Base-by-base conservation (phyloP, 1,284 basidiomycete species). In the Microbotryum scabiosae region DNA sequence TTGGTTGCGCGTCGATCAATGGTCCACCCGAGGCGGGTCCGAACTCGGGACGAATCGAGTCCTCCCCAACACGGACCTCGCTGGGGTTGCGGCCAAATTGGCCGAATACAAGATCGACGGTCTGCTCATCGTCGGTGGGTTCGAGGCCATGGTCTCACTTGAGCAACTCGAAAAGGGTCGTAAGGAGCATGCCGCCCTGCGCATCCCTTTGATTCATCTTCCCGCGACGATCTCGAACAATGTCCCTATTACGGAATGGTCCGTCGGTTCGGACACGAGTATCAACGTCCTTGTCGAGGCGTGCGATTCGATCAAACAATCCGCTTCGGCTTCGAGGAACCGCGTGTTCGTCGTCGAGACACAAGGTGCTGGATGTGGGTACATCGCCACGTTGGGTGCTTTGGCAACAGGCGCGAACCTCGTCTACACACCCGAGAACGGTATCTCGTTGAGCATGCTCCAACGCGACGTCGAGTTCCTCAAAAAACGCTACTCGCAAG, bases 231-330 rank as follows among this genome's bases (percentile, higher is more conserved):
- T 99, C 72, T 92, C 88, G 66, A 98, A 98, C 79, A 99, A 99
- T 70, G 92, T 99, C 7, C 94, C 96, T 1, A 76, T 97, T 78
- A 97, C 92, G 61, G 93, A 98, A 75, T 92, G 90, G 76, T 93
- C 90, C 74, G 78, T 98, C 57, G 94, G 94, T 18, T 88, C 86
- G 65, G 94, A 98, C 74, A 98, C 94, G 41, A 90, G 88, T 74
- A 79, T 99, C 79, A 97, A 97, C 73, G 91, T 92, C 2, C 81
- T 99, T n/a, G 91, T 97, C 45, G 87, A 91, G 64, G 93, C 96
- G 4, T 97, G 93, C 73, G 96, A 99, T 76, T 86, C 92, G 36
- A 96, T 98, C 78, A 96, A 93, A 79, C 96, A 98, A 80, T 92
- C 88, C 71, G 94, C 96, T 6, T 89, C 88, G 55, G 94, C 94